Evolutionary conservation across 805 yeast species (phyloP), one percentile per base, ranked within the genome.

Genomic region (Scheffersomyces stipitis): DNA sequence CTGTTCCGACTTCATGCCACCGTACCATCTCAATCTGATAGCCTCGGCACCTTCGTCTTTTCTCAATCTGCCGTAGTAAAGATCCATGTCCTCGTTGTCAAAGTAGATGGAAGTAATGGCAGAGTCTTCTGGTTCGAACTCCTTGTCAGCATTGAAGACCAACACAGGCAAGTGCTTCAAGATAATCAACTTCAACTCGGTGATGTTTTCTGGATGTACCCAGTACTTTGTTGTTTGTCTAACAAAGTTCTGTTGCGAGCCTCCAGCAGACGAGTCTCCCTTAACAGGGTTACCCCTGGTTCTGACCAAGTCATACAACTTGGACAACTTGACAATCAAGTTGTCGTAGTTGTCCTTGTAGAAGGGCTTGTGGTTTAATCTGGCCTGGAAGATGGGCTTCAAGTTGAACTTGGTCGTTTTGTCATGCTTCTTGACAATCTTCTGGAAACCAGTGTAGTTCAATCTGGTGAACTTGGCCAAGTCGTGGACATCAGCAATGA

Each of bases 11-110:
- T 76, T 74, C 99, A 93, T 93, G 38, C 96, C 96, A 58, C 99
- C 99, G 61, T 93, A 93, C 99, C 99, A 93, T 71, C 99, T 83
- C 58, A 93, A 74, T 67, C 99, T 83, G 47, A 91, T 89, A 15
- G 98, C 98, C 66, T 93, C 99, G 4, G 99, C 99, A 62, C 99
- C 99, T 71, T 93, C 99, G 53, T 88, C 93, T 65, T 93, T 93
- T 60, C 93, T 80, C 54, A 93, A 75, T 64, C 99, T 80, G 24
- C 99, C 99, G 49, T 87, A 85, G 65, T 93, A 93, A 40, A 93
- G 73, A 52, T 93, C 97, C 75, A 93, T 76, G 46, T 83, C 81
- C 49, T 81, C 76, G 62, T 93, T 87, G 64, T 93, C 99, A 54
- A 83, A 93, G 68, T 93, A 93, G 52, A 93, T 93, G 4, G 99